Base-by-base conservation (phyloP, 1,139 yeast genomes). In the Tardiomyces blankii region DNA sequence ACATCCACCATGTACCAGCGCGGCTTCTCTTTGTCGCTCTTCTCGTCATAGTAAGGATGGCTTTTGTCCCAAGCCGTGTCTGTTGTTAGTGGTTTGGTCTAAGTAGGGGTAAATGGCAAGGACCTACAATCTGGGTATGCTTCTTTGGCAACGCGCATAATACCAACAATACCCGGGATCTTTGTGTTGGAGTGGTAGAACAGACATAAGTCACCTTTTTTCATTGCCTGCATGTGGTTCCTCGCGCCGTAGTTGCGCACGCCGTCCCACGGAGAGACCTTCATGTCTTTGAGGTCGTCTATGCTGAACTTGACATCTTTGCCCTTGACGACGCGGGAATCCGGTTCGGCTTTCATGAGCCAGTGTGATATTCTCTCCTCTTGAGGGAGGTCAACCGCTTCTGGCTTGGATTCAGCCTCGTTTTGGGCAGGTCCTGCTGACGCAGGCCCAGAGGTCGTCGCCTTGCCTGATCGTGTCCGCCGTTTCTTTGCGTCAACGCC, bases 1-100 rank as follows among this genome's bases (percentile, higher is more conserved):
- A 75, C 75, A 46, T 72, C 74, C 3, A 75, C 77, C 61, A 77
- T 73, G 68, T 74, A 74, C 80, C 80, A 76, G 44, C 67, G 59
- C 7, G 79, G 78, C 2, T 54, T 54, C 8, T 66, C 70, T 21
- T 45, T 45, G 1, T 65, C 59, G 0, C 74, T 61, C 52, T 72
- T 73, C 0, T 74, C 46, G 52, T 75, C 81, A 51, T 60, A 75
- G 51, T 75, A 74, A 3, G 72, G 66, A 39, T 70, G 66, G 21
- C 57, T 60, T 5, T 59, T 49, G 48, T 72, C 72, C 48, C 69
- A 70, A 33, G 67, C 68, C 11, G 64, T 59, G 44, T 49, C 53
- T 46, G 25, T 7, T 4, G 25, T 21, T 21, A 21, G 25, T 7
- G 4, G 7, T 21, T 5, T 7, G 25, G 7, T 21, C 7, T 4